phyloP scores from a whole-genome alignment of 1,139 yeast genomes.

The Wickerhamomyces sp. region DNA sequence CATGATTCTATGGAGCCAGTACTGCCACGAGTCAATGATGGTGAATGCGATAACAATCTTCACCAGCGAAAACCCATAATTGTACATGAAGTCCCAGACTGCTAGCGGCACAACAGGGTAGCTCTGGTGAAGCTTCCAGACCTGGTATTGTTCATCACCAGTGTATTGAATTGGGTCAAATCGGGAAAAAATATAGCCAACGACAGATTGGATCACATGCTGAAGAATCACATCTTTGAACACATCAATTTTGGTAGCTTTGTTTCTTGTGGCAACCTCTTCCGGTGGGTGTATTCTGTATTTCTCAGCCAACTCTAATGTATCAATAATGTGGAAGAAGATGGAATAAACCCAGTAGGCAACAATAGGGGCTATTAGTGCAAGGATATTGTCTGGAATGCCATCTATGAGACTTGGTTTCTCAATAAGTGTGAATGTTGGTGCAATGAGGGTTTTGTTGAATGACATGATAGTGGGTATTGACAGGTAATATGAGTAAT shows the following conservation, averaged over 20 bases:
- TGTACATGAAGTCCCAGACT: conserved; percentile 44
- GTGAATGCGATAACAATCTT: conserved; percentile 60
- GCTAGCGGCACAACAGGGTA: conserved; percentile 39
- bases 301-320: conserved; percentile 65
- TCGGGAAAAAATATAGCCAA: conserved; percentile 51
- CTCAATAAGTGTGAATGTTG: conserved; percentile 13
- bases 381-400: conserved; percentile 67
- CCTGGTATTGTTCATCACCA: conserved; percentile 63
- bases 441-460: conserved; percentile 3
- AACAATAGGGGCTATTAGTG: conserved; percentile 68
- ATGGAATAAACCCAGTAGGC: conserved; percentile 81
- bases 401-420: conserved; percentile 46
- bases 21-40: conserved; percentile 93
- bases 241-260: conserved; percentile 65
- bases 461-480: not conserved
- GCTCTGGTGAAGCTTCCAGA: conserved; percentile 59
- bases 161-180: conserved; percentile 63
- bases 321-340: conserved; percentile 72
- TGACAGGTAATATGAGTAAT: not conserved
- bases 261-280: conserved; percentile 72
- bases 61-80: conserved; percentile 54
- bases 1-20: conserved; percentile 83
- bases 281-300: conserved; percentile 90
- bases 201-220: conserved; percentile 73
- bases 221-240: conserved; percentile 77